Percentiles rank a stretch among this genome's conserved stretches.
These are phyloP conservation scores for Rhazya stricta DNA, from an alignment of 257 asterid species.

Conservation along the genomic window DNA sequence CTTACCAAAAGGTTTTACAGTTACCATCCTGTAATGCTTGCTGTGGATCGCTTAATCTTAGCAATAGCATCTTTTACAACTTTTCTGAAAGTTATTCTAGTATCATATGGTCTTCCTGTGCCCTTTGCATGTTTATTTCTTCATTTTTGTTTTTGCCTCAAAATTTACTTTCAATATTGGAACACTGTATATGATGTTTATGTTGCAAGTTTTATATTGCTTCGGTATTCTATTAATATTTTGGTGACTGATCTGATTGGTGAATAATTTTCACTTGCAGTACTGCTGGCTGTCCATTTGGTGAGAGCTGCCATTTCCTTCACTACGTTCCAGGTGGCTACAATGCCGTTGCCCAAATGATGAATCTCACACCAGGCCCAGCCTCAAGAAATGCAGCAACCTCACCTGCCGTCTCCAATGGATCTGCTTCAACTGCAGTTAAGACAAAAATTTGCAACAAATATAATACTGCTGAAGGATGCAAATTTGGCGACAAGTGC, in stretches of 20 bases:
- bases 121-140: not conserved
- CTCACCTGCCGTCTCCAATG: constrained; percentile 39
- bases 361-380: constrained; percentile 71
- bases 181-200: not conserved
- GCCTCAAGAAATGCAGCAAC: constrained; percentile 35
- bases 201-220: not conserved
- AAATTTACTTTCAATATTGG: not conserved
- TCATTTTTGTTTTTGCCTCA: not conserved
- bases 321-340: constrained; percentile 88
- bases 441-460: constrained; percentile 78
- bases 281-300: constrained; percentile 59
- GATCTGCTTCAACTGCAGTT: constrained; percentile 41
- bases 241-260: not conserved
- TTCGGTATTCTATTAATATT: not conserved
- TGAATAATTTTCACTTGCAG: constrained; percentile 37
- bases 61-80: not conserved
- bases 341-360: constrained; percentile 74
- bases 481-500: constrained; percentile 88
- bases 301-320: constrained; percentile 89
- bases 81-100: not conserved
- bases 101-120: not conserved
- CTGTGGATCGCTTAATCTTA: not conserved
- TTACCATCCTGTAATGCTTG: not conserved
- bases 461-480: constrained; percentile 73
- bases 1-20: no score